A percentile compares a stretch with the other conserved stretches of the same genome.
These are phyloP conservation scores for Globisporangium radiosum DNA, from an alignment of 352 stramenopile genomes.

Conservation along the genomic window DNA sequence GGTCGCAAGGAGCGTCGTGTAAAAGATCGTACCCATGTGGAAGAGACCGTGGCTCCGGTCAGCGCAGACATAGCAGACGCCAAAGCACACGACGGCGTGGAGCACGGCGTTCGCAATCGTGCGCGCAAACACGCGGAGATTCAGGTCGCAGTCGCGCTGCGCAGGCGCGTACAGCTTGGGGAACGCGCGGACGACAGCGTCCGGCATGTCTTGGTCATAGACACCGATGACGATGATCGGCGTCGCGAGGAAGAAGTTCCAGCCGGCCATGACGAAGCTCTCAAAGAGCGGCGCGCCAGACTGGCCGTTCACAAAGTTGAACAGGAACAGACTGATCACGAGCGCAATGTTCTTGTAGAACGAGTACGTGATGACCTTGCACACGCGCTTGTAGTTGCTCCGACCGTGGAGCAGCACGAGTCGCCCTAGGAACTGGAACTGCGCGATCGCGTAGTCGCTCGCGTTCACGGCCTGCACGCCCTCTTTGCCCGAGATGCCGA, in stretches of 20 bases:
- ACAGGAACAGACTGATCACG: constrained; percentile 89
- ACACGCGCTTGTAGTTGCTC: constrained; percentile 95
- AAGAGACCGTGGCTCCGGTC: constrained; percentile 35
- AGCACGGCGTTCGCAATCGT: constrained; percentile 47
- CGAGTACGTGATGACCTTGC: constrained; percentile 92
- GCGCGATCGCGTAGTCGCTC: constrained; percentile 90
- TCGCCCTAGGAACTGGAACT: constrained; percentile 93
- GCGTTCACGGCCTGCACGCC: constrained; percentile 96
- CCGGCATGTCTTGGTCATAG: constrained; percentile 63
- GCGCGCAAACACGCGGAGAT: constrained; percentile 40
- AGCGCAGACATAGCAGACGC: constrained; percentile 34
- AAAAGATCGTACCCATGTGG: constrained; percentile 55
- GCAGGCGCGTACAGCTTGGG: constrained; percentile 46
- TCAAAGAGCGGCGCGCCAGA: constrained; percentile 80
- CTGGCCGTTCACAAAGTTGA: constrained; percentile 91
- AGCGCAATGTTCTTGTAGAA: constrained; percentile 99
- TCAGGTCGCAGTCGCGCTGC: constrained; percentile 54
- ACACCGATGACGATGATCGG: constrained; percentile 85
- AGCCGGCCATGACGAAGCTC: constrained; percentile 67
- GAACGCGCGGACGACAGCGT: constrained; percentile 35
- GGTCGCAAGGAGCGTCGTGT: constrained; percentile 50
- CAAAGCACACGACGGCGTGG: constrained; percentile 56
- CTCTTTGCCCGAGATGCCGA: constrained; percentile 97
- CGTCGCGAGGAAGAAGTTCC: constrained; percentile 86
- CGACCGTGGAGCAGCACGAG: constrained; percentile 95